Base-by-base conservation (phyloP, 2,329 filamentous ascomycete genomes). In the Aspergillus aculeatus region DNA sequence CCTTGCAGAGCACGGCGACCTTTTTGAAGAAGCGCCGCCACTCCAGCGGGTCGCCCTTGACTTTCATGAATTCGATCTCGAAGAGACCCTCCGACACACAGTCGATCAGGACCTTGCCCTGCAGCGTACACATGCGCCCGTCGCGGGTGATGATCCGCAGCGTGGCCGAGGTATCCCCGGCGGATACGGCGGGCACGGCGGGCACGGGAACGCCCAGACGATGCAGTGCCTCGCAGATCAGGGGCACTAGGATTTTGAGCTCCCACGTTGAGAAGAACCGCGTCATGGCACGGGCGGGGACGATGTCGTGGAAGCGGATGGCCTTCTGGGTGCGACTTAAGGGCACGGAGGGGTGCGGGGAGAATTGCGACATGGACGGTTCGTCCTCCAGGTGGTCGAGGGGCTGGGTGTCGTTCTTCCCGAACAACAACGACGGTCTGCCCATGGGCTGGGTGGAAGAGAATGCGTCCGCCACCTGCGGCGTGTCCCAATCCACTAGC, bases 21-120 rank as follows among this genome's bases (percentile, higher is more conserved):
- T 92, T 93, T 79, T 99, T 99, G 82, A 99, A 99, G 73, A 99
- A 92, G 35, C 95, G 83, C 62, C 95, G 86, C 95, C 96, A 99
- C 79, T 98, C 94, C 53, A 99, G 78, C 5, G 95, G 95, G 79
- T 99, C 95, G 5, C 95, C 95, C 79, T 96, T 97, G 56, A 91
- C 84, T 79, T 99, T 99, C 66, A 96, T 85, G 73, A 99, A 98
- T 54, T 92, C 84, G 29, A 97, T 90, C 74, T 97, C 93, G 24
- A 93, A 83, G 32, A 94, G 76, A 62, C 90, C 88, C 19, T 78
- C 80, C 0, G 79, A 79, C 2, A 80, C 76, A 53, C 70, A 72
- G 52, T 81, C 78, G 50, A 80, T 71, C 7, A 78, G 67, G 10
- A 81, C 75, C 35, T 79, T 79, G 4, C 78, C 78, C 41, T 78